Percentiles rank a stretch among this genome's conserved stretches.
Evolutionary conservation across 495 filamentous ascomycete species (phyloP).

Genomic region (Aeminium ludgeri): DNA sequence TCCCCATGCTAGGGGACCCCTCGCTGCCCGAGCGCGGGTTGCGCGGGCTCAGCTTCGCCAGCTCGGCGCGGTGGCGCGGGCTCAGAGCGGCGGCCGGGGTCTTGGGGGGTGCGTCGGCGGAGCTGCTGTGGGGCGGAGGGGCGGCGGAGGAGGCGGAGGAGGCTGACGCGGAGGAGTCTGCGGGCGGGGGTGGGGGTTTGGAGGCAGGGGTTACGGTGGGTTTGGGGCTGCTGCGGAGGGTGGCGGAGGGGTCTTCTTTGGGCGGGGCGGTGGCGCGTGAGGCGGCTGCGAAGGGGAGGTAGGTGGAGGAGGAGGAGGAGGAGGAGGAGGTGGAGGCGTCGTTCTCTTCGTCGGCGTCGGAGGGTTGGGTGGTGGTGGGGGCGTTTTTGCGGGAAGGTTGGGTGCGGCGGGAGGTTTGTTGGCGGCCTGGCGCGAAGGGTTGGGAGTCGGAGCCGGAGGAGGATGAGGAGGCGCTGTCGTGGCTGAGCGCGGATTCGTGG

Average conservation of each 20-base stretch:
- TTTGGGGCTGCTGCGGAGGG: constrained; percentile 26
- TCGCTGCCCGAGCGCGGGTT: constrained; percentile 48
- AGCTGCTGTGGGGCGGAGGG: constrained; percentile 2
- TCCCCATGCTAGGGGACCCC: constrained; percentile 87
- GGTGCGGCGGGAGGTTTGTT: constrained; percentile 30
- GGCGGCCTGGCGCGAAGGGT: constrained; percentile 16
- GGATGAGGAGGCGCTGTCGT: constrained; percentile 21
- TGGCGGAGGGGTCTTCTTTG: constrained; percentile 42
- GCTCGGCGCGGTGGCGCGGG: constrained; percentile 34
- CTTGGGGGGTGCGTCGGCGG: constrained; percentile 12
- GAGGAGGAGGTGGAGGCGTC: constrained; percentile 51
- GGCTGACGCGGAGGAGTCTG: constrained; percentile 19
- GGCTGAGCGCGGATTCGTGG: constrained; percentile 20
- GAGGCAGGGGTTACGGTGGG: neutral
- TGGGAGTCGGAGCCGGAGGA: constrained; percentile 23
- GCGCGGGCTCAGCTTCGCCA: constrained; percentile 31
- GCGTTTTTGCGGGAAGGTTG: constrained; percentile 17
- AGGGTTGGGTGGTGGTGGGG: constrained; percentile 12
- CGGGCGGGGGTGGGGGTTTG: neutral
- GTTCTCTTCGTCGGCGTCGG: constrained; percentile 33
- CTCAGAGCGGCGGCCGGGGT: constrained; percentile 27
- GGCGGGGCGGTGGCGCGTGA: constrained; percentile 4
- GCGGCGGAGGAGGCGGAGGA: constrained; percentile 13
- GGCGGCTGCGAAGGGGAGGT: neutral
- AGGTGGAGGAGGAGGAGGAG: constrained; percentile 32